Base-by-base conservation (phyloP, 805 yeast genomes). In the Kazachstania kunashirensis region DNA sequence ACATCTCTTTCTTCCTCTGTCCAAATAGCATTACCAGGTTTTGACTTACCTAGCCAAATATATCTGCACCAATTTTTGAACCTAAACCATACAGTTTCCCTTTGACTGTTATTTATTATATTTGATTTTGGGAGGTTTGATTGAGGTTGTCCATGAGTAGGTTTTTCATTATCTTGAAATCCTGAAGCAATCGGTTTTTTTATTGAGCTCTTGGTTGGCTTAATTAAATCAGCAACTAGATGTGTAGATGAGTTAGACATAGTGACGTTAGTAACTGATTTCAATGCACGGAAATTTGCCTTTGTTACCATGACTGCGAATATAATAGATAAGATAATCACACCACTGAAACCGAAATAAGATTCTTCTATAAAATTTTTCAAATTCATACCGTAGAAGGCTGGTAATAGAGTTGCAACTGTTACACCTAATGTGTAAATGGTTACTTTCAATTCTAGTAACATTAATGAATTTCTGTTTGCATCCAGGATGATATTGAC, bases 401-500 rank as follows among this genome's bases (percentile, higher is more conserved):
- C 94, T 2, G 96, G 95, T 1, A 84, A 49, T 15, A 84, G 62
- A 1, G 95, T 80, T 1, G 94, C 95, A 16, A 84, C 80, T 0
- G 95, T 82, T 51, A 84, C 73, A 0, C 95, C 94, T 24, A 88
- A 58, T 0, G 96, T 84, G 44, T 83, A 84, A 18, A 88, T 80
- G 0, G 94, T 76, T 12, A 86, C 75, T 49, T 83, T 80, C 44
- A 88, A 63, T 51, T 88, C 95, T 47, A 81, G 77, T 39, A 88
- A 68, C 94, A 88, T 84, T 43, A 88, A 64, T 3, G 94, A 75
- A 60, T 88, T 88, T 63, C 96, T 75, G 52, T 85, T 85, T 2
- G 96, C 84, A 57, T 88, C 96, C 37, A 88, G 60, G 42, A 88
- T 86, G 49, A 88, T 86, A 53, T 86, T 86, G 41, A 84, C 88